Conservation (phyloP, 129 eudicot species). For the Solidago caesia region DNA sequence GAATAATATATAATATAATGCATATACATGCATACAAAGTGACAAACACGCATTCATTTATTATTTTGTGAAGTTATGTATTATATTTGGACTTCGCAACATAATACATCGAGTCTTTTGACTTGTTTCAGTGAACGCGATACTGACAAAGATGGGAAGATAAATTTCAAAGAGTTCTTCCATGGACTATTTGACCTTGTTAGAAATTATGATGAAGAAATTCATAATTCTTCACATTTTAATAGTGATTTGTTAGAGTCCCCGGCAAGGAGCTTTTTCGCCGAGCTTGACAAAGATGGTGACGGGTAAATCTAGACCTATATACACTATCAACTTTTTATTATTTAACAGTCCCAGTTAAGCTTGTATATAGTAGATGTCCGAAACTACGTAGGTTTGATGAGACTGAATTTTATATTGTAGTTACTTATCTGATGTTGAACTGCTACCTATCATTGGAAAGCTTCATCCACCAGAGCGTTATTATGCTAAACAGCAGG, state of each 20-base stretch:
- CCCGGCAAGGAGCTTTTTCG: conserved; percentile 78
- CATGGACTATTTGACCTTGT: conserved; percentile 92
- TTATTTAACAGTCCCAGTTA: background rate
- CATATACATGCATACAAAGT: background rate
- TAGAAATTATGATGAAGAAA: conserved; percentile 80
- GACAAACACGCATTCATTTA: background rate
- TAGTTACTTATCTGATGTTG: conserved; percentile 76
- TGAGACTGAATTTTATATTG: conserved; percentile 12
- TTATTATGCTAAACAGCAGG: conserved; percentile 97
- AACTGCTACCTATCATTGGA: conserved; percentile 81
- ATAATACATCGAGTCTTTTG: background rate
- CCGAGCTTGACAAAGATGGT: conserved; percentile 87
- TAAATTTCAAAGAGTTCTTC: conserved; percentile 81
- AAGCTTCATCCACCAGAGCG: conserved; percentile 97
- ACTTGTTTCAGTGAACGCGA: conserved; percentile 79
- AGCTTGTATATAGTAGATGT: conserved; percentile 5
- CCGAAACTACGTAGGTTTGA: conserved; percentile 2
- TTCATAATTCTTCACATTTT: conserved; percentile 55
- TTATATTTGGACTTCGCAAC: background rate
- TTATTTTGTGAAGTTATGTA: background rate
- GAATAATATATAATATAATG: background rate
- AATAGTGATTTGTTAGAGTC: conserved; percentile 51
- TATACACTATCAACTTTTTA: background rate
- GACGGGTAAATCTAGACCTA: conserved; percentile 61
- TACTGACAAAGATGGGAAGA: conserved; percentile 89